Evolutionary conservation across 1,284 basidiomycete genomes (phyloP).

Genomic region (Boletus subluridellus): DNA sequence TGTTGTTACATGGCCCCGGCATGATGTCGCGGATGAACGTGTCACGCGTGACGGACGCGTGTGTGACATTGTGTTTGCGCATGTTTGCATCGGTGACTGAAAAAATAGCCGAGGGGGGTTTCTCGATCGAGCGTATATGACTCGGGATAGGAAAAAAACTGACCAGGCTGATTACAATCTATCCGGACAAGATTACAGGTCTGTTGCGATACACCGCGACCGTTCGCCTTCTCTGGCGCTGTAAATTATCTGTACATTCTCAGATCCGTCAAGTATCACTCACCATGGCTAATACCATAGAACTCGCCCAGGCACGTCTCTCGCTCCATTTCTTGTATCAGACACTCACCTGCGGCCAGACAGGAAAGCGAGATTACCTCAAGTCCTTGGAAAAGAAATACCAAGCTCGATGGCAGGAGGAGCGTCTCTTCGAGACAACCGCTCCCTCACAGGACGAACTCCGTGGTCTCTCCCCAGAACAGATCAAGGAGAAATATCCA

Average conservation of each 20-base stretch:
- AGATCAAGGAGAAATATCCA: conserved; percentile 73
- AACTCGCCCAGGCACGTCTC: conserved; percentile 48
- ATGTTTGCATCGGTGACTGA: conserved; percentile 21
- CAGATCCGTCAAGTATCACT: conserved; percentile 13
- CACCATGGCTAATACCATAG: conserved; percentile 52
- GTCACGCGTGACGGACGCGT: conserved; percentile 35
- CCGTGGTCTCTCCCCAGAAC: conserved; percentile 57
- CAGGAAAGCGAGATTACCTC: conserved; percentile 88
- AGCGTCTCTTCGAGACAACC: conserved; percentile 78
- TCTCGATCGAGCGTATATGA: conserved; percentile 18
- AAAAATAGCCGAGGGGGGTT: conserved; percentile 7
- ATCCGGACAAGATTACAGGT: conserved; percentile 26
- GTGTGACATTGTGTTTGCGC: conserved; percentile 28
- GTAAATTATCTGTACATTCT: conserved; percentile 31
- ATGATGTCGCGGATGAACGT: conserved; percentile 28
- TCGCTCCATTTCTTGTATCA: neutral
- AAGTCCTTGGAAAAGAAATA: conserved; percentile 81
- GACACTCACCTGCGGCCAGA: conserved; percentile 47
- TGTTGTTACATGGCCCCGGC: conserved; percentile 49
- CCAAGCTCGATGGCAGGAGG: conserved; percentile 74
- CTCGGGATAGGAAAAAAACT: conserved; percentile 22
- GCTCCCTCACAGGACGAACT: conserved; percentile 72
- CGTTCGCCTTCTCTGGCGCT: conserved; percentile 32
- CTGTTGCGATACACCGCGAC: conserved; percentile 23
- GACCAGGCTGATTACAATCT: conserved; percentile 25